Evolutionary conservation across 1,284 basidiomycete species (phyloP).

Genomic region (Puccinia hordei): DNA sequence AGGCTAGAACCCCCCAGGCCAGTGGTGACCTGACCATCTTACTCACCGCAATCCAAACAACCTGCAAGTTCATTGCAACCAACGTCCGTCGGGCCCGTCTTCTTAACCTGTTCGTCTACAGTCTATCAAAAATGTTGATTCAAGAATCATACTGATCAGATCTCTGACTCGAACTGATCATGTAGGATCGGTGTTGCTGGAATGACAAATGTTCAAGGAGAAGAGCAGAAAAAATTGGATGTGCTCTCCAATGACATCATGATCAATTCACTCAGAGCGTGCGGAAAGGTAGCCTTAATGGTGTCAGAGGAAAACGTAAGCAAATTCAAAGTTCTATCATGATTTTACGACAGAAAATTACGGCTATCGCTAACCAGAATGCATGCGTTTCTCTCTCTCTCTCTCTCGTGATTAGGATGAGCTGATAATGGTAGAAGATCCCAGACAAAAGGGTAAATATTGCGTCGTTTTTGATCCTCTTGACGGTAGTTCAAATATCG

Average conservation of each 20-base stretch:
- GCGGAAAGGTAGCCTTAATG: constrained; percentile 92
- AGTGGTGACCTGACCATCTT: constrained; percentile 93
- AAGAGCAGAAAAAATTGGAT: constrained; percentile 99
- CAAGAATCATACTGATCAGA: constrained; percentile 15
- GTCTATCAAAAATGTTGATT: not conserved
- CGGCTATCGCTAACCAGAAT: too few relatives aligned
- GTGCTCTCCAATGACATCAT: constrained; percentile 99
- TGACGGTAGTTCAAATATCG: constrained; percentile 97
- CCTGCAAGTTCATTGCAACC: constrained; percentile 88
- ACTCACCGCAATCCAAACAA: constrained; percentile 91
- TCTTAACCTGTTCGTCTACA: constrained; percentile 82
- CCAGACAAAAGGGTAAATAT: constrained; percentile 67
- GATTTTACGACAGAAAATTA: too few relatives aligned
- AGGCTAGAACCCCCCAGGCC: constrained; percentile 62
- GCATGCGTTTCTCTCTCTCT: not conserved
- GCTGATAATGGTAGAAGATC: constrained; percentile 58
- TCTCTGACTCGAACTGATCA: not conserved
- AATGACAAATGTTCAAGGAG: constrained; percentile 93
- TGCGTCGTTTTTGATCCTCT: constrained; percentile 99
- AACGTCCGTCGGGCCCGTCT: constrained; percentile 95
- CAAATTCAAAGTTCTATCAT: not conserved
- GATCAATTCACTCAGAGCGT: constrained; percentile 84
- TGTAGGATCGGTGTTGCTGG: constrained; percentile 87
- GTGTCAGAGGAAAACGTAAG: constrained; percentile 96
- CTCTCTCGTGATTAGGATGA: constrained; percentile 55